Base-by-base conservation (phyloP, 495 filamentous ascomycete genomes). In the Podospora tetraspora region DNA sequence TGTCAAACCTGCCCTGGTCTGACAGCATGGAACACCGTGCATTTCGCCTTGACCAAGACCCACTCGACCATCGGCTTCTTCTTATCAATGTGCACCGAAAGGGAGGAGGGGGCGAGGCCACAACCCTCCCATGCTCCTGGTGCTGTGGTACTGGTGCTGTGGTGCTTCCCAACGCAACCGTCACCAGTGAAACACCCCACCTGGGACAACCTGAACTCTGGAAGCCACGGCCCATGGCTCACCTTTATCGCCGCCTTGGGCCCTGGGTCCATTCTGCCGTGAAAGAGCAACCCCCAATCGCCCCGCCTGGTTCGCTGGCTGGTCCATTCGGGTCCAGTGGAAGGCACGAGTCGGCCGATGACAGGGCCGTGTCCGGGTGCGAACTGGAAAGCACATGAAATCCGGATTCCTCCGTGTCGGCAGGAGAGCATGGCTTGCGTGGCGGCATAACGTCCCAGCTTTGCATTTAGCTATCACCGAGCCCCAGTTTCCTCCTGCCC, bases 301-400 rank as follows among this genome's bases (percentile, higher is more conserved):
- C 62, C 62, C 34, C 62, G 62, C 30, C 62, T 56, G 37, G 62
- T 23, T 25, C 8, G 68, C 61, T 67, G 58, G 63, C 68, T 64
- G 66, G 69, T 25, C 57, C 57, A 22, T 62, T n/a, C 43, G 43
- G 43, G 43, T n/a, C 43, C 43, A 52, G 43, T 52, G 43, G 5
- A 52, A 52, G 43, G 19, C 43, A 52, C 8, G 43, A 19, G 43
- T n/a, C 7, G 19, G 16, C 43, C 43, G 43, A 52, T 4, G 37
- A 37, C 34, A 37, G 32, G 63, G 60, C 66, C 25, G 52, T 32
- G 52, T 25, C 61, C 58, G 58, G 29, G 57, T 57, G 64, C 57
- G 16, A 63, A 37, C 25, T 24, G 60, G 57, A 34, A 61, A 64
- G 71, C 71, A 69, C 71, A 68, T 73, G 68, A 58, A 66, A 73